Conservation (phyloP, 2,329 filamentous ascomycete species). For the Mariannaea sp. region DNA sequence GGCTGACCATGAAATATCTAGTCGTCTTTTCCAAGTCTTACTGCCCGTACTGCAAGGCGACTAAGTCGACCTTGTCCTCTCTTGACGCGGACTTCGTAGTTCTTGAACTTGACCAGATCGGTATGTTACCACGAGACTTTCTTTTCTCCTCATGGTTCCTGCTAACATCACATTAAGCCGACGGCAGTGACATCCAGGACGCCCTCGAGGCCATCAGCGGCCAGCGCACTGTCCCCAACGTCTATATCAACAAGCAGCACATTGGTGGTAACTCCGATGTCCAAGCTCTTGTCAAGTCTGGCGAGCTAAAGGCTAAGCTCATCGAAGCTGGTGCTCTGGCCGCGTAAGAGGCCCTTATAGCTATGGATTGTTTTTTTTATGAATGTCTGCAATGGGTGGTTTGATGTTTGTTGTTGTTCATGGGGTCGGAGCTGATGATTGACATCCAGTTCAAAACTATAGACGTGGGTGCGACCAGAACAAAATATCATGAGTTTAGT, state of each 20-base stretch:
- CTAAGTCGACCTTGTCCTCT: slow-evolving; percentile 75
- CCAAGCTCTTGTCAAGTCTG: slow-evolving; percentile 57
- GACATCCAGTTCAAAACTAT: slow-evolving; percentile 33
- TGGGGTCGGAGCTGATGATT: slow-evolving; percentile 24
- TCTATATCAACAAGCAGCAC: slow-evolving; percentile 89
- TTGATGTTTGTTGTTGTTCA: neutral
- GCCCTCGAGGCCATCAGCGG: slow-evolving; percentile 79
- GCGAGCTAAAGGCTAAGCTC: slow-evolving; percentile 49
- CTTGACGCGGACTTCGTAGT: slow-evolving; percentile 73
- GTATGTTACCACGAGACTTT: slow-evolving; percentile 57
- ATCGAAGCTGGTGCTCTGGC: slow-evolving; percentile 49
- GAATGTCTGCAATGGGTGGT: neutral
- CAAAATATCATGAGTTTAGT: neutral
- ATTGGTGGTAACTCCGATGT: slow-evolving; percentile 97
- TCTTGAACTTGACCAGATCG: slow-evolving; percentile 83
- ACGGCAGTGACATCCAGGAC: slow-evolving; percentile 81
- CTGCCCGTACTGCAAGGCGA: slow-evolving; percentile 87
- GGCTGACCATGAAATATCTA: slow-evolving; percentile 39
- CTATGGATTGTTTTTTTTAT: slow-evolving; percentile 4
- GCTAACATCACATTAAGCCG: slow-evolving; percentile 59
- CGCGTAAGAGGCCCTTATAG: slow-evolving; percentile 42
- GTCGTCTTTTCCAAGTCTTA: slow-evolving; percentile 97
- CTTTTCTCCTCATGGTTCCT: neutral
- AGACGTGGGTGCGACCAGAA: slow-evolving; percentile 10
- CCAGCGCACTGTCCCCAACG: slow-evolving; percentile 92